Base-by-base conservation (phyloP, 768 basidiomycete species). In the Cystobasidium onofrii region DNA sequence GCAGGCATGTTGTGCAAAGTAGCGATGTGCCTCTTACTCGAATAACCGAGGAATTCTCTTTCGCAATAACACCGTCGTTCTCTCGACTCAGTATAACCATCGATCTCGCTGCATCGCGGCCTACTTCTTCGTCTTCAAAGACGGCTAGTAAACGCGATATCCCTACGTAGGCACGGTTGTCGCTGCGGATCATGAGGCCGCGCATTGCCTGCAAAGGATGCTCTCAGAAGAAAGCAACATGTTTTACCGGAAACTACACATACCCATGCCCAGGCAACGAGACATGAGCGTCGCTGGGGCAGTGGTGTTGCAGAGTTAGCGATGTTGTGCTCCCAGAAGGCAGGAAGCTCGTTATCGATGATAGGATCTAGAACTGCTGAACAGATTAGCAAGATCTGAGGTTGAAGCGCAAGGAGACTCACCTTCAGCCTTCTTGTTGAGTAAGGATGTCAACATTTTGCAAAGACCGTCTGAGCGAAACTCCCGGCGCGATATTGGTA, bases 111-210 rank as follows among this genome's bases (percentile, higher is more conserved):
- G 90, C 92, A 62, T 87, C 85, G 84, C 86, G 87, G 18, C 85
- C 85, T 46, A 96, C 82, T 0, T 79, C 79, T 61, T 82, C 82
- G 77, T 96, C 91, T 3, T 82, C 83, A 73, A 97, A 89, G 10
- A 89, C 83, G 15, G 85, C 84, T 75, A 96, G 87, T 27, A 98
- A 80, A 1, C 84, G 81, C 36, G 89, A 85, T 13, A 88, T 82
- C 75, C 89, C 87, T 0, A 80, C 75, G 73, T 84, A 81, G 0
- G 88, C 86, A 1, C 82, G 80, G 0, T 86, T 80, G 78, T 95
- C 88, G 31, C 87, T 88, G 15, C 88, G 86, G 0, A 93, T 86
- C 1, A 93, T 82, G 29, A 99, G 83, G 0, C 87, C 91, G 80
- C 90, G 90, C 23, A 87, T 85, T 17, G 91, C 84, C 95, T 96